A percentile compares a stretch with the other conserved stretches of the same genome.
Evolutionary conservation across 164 flowering plant species (phyloP).

Genomic region (Protea cynaroides): DNA sequence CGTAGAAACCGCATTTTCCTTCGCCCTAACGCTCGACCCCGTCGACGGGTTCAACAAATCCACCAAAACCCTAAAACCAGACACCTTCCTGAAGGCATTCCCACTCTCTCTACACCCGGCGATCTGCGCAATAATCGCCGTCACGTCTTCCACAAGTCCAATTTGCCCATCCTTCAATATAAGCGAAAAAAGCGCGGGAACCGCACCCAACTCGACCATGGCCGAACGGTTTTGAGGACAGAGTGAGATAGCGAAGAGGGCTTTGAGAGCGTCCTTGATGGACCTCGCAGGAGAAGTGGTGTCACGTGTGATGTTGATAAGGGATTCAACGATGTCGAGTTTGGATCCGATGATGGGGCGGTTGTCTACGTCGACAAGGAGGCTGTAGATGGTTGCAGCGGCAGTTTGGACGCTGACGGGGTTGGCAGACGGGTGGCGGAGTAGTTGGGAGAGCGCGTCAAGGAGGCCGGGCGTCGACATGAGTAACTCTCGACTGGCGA

Average conservation of each 20-base stretch:
- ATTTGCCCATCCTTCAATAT: slow-evolving; percentile 50
- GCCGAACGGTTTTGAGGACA: slow-evolving; percentile 49
- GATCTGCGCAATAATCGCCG: slow-evolving; percentile 91
- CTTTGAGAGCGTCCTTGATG: slow-evolving; percentile 72
- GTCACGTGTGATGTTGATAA: slow-evolving; percentile 39
- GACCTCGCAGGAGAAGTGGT: slow-evolving; percentile 48
- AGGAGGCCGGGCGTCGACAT: slow-evolving; percentile 75
- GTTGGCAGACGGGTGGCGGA: slow-evolving; percentile 42
- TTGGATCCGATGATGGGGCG: slow-evolving; percentile 78
- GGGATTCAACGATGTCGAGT: slow-evolving; percentile 63
- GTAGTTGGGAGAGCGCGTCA: slow-evolving; percentile 76
- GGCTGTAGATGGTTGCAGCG: slow-evolving; percentile 70
- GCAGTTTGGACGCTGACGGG: slow-evolving; percentile 51
- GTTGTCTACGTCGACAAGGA: slow-evolving; percentile 48
- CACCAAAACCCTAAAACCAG: slow-evolving; percentile 59
- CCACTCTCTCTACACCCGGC: slow-evolving; percentile 78
- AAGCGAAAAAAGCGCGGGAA: slow-evolving; percentile 46
- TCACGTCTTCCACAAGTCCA: slow-evolving; percentile 80
- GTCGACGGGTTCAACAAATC: slow-evolving; percentile 60
- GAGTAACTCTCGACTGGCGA: slow-evolving; percentile 45
- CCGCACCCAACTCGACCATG: slow-evolving; percentile 58
- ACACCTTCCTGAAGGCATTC: slow-evolving; percentile 53
- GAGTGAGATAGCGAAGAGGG: slow-evolving; percentile 68
- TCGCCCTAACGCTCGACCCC: slow-evolving; percentile 48
- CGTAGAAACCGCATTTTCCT: slow-evolving; percentile 81